These are phyloP conservation scores for Silene coronaria DNA, from an alignment of 179 eudicot species.

Conservation along the genomic window DNA sequence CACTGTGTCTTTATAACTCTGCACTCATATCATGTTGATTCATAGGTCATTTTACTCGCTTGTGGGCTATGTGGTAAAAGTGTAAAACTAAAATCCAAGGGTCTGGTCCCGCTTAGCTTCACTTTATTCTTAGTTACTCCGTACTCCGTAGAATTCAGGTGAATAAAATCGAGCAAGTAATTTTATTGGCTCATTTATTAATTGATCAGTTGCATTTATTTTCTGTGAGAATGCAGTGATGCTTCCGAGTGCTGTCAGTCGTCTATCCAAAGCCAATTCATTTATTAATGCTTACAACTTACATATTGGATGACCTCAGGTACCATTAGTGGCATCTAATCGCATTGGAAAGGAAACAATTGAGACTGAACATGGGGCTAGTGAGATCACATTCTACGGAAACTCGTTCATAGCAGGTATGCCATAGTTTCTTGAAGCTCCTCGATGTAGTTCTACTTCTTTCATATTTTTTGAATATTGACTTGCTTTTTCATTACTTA, in stretches of 20 bases:
- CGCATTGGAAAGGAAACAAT: conserved; percentile 85
- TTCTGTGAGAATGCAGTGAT: not conserved
- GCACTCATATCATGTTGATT: not conserved
- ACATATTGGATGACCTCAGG: conserved; percentile 39
- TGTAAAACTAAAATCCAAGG: not conserved
- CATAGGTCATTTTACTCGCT: not conserved
- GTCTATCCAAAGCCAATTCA: not conserved
- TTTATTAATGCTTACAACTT: conserved; percentile 6
- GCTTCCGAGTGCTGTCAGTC: conserved; percentile 7
- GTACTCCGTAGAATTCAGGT: too few relatives aligned
- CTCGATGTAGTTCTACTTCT: not conserved
- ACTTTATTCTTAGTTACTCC: not conserved
- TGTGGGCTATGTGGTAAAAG: not conserved
- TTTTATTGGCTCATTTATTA: not conserved
- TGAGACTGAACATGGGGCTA: conserved; percentile 83
- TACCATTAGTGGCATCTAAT: conserved; percentile 91
- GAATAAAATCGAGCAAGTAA: not conserved
- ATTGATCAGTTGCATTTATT: not conserved
- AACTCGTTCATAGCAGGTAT: conserved; percentile 96
- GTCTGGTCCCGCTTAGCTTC: not conserved
- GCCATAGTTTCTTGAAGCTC: not conserved
- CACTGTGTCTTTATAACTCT: not conserved
- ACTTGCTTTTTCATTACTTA: not conserved
- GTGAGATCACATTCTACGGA: conserved; percentile 89
- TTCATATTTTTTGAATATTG: not conserved